phyloP scores from a whole-genome alignment of 2,329 filamentous ascomycete genomes.

The Talaromyces amestolkiae region DNA sequence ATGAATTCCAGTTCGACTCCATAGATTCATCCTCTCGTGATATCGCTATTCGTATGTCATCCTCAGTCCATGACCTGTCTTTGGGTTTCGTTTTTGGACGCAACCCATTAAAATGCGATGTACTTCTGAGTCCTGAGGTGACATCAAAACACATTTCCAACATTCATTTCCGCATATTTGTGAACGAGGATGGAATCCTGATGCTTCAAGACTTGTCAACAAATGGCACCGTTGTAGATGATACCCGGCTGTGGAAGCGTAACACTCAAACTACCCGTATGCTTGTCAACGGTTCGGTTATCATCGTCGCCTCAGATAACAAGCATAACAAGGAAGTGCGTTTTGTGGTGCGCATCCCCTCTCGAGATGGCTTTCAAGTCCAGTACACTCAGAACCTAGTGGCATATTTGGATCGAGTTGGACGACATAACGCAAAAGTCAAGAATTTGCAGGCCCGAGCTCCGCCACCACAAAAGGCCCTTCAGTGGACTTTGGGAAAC shows the following conservation, averaged over 20 bases:
- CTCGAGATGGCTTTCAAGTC: slow-evolving; percentile 65
- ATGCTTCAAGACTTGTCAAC: slow-evolving; percentile 94
- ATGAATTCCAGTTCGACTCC: slow-evolving; percentile 42
- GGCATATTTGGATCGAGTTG: slow-evolving; percentile 58
- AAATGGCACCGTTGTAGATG: slow-evolving; percentile 90
- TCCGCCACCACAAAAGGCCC: slow-evolving; percentile 25
- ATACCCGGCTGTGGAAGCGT: slow-evolving; percentile 60
- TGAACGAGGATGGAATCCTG: slow-evolving; percentile 79
- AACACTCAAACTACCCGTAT: slow-evolving; percentile 57
- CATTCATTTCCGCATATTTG: slow-evolving; percentile 89
- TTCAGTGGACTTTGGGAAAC: slow-evolving; percentile 39
- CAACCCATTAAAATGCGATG: slow-evolving; percentile 68
- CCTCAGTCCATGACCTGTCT: slow-evolving; percentile 63
- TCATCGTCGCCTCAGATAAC: slow-evolving; percentile 61
- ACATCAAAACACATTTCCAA: slow-evolving; percentile 78
- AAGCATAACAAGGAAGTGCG: slow-evolving; percentile 61
- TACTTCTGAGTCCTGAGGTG: slow-evolving; percentile 67
- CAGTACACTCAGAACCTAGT: slow-evolving; percentile 68
- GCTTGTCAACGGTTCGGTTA: slow-evolving; percentile 68
- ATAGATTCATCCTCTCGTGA: slow-evolving; percentile 49
- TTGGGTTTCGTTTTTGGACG: slow-evolving; percentile 85
- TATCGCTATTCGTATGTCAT: slow-evolving; percentile 77
- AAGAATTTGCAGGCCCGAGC: slow-evolving; percentile 27
- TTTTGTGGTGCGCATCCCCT: slow-evolving; percentile 83
- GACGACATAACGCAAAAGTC: slow-evolving; percentile 25